Base-by-base conservation (phyloP, 179 eudicot species). In the Nepenthes alata region DNA sequence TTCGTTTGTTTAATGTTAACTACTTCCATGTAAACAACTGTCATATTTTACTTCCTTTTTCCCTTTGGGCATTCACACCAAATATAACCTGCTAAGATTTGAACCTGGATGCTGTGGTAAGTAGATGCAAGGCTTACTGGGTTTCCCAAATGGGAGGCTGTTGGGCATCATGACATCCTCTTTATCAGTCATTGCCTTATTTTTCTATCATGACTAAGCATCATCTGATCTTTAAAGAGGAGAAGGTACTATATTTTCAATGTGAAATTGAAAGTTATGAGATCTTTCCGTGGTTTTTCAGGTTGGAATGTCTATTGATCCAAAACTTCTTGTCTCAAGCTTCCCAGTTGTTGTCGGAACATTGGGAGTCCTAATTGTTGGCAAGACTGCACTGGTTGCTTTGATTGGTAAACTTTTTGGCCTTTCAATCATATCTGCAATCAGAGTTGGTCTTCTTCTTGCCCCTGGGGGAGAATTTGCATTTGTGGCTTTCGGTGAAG, bases 381-480 rank as follows among this genome's bases (percentile, higher is more conserved):
- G 97, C 37, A 93, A 93, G 83, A 87, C 97, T 60, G 37, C 84
- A 58, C 67, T 93, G 81, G 91, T 93, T 61, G 78, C 80, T 55
- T 69, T 82, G 70, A 80, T 93, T 77, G 98, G 97, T 49, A 85
- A 67, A 80, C 48, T 87, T 58, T 93, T 89, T 75, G 97, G 98
- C 49, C 65, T 93, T 62, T 93, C 98, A 61, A 69, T 80, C 12
- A 78, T 93, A 69, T 79, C 98, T 69, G 97, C 85, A 0, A 75
- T 89, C 67, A 79, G 98, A 82, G 76, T 70, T 61, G 98, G 95
- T 63, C 98, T 93, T 71, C 83, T 93, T 62, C 94, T 93, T 79
- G 98, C 98, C 57, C 98, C 98, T 52, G 98, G 98, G 11, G 98
- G 98, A 71, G 98, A 93, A 63, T 93, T 93, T 70, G 98, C 98